Base-by-base conservation (phyloP, 163 green algal species). In the Chlorella variabilis region DNA sequence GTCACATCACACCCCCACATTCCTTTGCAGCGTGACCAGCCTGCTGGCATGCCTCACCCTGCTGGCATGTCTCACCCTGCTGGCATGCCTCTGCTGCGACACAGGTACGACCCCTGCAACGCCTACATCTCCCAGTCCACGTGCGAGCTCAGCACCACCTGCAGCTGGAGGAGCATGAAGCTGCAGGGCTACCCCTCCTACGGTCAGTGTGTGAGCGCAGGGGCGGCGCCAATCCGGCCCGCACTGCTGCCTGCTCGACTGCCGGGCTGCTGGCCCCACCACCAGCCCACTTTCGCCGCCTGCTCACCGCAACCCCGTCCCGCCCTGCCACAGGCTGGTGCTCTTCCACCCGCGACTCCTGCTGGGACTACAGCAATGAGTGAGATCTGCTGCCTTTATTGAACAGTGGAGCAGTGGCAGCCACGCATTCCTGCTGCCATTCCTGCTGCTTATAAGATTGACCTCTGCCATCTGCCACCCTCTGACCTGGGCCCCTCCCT, bases 61-160 rank as follows among this genome's bases (percentile, higher is more conserved):
- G n/a, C n/a, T n/a, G n/a, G n/a, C n/a, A n/a, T n/a, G n/a, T n/a
- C n/a, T n/a, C n/a, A n/a, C n/a, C n/a, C n/a, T n/a, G n/a, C n/a
- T n/a, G n/a, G n/a, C n/a, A n/a, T n/a, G n/a, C n/a, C n/a, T n/a
- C n/a, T n/a, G n/a, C n/a, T n/a, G n/a, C n/a, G n/a, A n/a, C n/a
- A n/a, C 8, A 54, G 67, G 67, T 75, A 29, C 41, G 67, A 75
- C 67, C 6, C 41, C 27, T 75, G 67, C 67, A 31, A 75, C 7
- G 39, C 67, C 27, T 75, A 41, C 67, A 75, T 75, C 23, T 38
- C 39, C 36, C 1, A 17, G 2, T 59, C 25, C 8, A 54, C 38
- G 11, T 75, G 67, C 41, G 67, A 61, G 41, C 38, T 31, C 4
- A 29, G 33, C 5, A n/a, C 34, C 34, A 27, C 34, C 63, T 71